Evolutionary conservation across 164 flowering plant genomes (phyloP).

Genomic region (Tetracentron sinense): DNA sequence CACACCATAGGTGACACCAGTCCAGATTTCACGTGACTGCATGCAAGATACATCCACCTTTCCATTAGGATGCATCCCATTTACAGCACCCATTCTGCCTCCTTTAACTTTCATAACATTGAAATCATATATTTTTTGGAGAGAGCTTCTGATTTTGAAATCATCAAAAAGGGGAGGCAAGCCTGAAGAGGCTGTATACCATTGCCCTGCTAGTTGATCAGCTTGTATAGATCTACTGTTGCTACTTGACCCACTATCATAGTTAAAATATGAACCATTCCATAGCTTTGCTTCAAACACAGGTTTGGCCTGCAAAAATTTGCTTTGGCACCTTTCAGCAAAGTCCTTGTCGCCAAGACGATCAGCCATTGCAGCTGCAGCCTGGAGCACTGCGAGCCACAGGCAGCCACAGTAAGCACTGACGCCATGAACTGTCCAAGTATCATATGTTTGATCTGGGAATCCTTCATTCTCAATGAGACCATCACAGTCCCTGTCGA

Average conservation of each 20-base stretch:
- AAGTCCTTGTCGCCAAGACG: conserved; percentile 47
- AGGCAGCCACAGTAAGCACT: conserved; percentile 72
- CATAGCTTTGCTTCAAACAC: conserved; percentile 55
- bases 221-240: conserved; percentile 67
- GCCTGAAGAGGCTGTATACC: conserved; percentile 66
- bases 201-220: conserved; percentile 67
- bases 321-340: conserved; percentile 50
- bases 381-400: conserved; percentile 72
- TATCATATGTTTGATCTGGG: conserved; percentile 68
- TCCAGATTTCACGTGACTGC: conserved; percentile 97
- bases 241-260: conserved; percentile 64
- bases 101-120: conserved; percentile 64
- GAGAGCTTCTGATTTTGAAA: conserved; percentile 38
- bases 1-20: conserved; percentile 82
- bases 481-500: conserved; percentile 69
- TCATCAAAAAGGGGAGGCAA: conserved; percentile 58
- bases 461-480: conserved; percentile 67
- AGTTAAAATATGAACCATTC: conserved; percentile 66
- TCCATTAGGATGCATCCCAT: conserved; percentile 65
- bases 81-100: conserved; percentile 64
- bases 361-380: conserved; percentile 66
- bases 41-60: conserved; percentile 82
- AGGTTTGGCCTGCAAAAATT: conserved; percentile 42
- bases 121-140: conserved; percentile 52
- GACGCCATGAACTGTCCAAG: conserved; percentile 70